Base-by-base conservation (phyloP, 768 basidiomycete species). In the Lentinula raphanica region DNA sequence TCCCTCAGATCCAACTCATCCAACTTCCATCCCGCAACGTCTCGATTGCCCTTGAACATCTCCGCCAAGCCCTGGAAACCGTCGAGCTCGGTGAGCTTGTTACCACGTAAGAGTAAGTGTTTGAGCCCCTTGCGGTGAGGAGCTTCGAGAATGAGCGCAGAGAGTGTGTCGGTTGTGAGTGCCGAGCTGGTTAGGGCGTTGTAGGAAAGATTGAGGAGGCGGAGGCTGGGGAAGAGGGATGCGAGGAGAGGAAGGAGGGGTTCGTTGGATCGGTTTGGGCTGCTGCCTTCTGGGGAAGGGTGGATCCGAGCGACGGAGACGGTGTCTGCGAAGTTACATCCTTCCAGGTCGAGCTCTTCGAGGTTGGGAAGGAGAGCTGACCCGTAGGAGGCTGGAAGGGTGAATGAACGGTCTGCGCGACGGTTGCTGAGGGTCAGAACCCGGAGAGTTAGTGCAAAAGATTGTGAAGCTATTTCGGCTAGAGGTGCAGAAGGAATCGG, bases 1-100 rank as follows among this genome's bases (percentile, higher is more conserved):
- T 94, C 90, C 62, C 92, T 73, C 64, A 94, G 61, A 71, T 94
- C 92, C 28, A 94, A 69, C 66, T 93, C 91, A 64, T 93, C 90
- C 42, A 93, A 74, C 65, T 82, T 86, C 89, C 90, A 93, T 57
- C 74, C 79, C 0, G 81, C 75, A 1, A 86, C 78, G 21, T 81
- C 75, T 55, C 85, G 73, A 62, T 88, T 79, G 8, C 84, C 83
- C 62, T 79, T 86, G 70, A 91, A 91, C 40, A 76, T 68, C 61
- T 79, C 76, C n/a, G 89, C 84, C 12, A 90, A 59, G 5, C 69
- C 77, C 58, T 78, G 73, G 64, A 93, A 81, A 0, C 86, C 87
- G 23, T 84, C 80, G 5, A 93, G 71, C 36, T 79, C 78, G 0
- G 76, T 73, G 45, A 92, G 74, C 59, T 73, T 75, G 67, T 93